Base-by-base conservation (phyloP, 2,329 filamentous ascomycete genomes). In the Sporothrix schenckii region DNA sequence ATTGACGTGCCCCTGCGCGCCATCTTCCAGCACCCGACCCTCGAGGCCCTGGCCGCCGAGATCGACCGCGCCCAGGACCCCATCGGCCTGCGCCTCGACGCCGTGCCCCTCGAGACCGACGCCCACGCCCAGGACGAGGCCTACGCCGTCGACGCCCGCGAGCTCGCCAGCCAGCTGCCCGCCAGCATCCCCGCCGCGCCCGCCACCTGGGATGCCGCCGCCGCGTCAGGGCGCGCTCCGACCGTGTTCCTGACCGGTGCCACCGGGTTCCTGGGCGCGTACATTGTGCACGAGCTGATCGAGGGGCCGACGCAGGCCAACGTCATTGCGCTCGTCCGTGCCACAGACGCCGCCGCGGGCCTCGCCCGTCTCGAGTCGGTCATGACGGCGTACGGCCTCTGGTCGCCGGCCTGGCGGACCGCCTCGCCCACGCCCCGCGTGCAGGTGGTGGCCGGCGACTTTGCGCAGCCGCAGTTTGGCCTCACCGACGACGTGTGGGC, bases 251-350 rank as follows among this genome's bases (percentile, higher is more conserved):
- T 97, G 5, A 97, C 94, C 2, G 93, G 94, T 56, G 93, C 92
- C 4, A 97, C 94, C 5, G 94, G 94, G 2, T 97, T 97, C 83
- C 80, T 97, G 24, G 94, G 94, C 39, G 87, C 92, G 0, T 96
- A 93, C 76, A 83, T 97, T 13, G 82, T 96, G 44, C 86, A 86
- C 69, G 92, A 97, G 69, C 80, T 97, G 1, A 84, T 97, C 1
- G 86, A 86, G 52, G 84, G 90, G 30, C 81, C 83, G 11, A 81
- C 81, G 19, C 79, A 81, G 21, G 82, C 87, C 16, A 89, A 86
- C 74, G 84, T 97, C 11, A 88, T 97, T 70, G 89, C 90, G 0
- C 89, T 94, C 70, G 90, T 97, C 4, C 90, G 93, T 67, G 88
- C 88, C 52, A 89, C 90, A 77, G 87, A 88, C 71, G 76, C 84